phyloP scores from a whole-genome alignment of 805 yeast species.

The Priceomyces melissophilus region DNA sequence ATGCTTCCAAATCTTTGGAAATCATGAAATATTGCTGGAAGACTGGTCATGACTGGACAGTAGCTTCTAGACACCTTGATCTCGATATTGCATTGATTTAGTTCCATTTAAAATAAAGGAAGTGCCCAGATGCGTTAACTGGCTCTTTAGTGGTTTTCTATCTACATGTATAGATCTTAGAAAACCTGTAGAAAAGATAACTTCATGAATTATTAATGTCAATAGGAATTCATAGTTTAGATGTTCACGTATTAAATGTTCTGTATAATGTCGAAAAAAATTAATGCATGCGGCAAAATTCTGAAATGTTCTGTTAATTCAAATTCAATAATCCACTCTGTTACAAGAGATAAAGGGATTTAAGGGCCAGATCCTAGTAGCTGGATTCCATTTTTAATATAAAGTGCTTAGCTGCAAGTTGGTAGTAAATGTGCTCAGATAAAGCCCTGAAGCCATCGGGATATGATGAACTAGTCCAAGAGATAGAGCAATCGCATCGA shows the following conservation, averaged over 20 bases:
- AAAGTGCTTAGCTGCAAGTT: neutral
- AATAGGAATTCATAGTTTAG: too few relatives aligned
- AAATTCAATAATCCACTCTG: too few relatives aligned
- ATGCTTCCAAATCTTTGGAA: slow-evolving; percentile 42
- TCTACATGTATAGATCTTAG: too few relatives aligned
- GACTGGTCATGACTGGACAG: slow-evolving; percentile 50
- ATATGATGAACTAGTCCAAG: slow-evolving; percentile 20
- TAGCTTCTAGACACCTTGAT: slow-evolving; percentile 39
- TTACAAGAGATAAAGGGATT: neutral
- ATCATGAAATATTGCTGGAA: slow-evolving; percentile 55
- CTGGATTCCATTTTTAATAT: neutral
- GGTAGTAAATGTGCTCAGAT: slow-evolving; percentile 4
- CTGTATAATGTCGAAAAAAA: too few relatives aligned
- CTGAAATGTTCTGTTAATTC: too few relatives aligned
- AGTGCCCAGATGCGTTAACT: too few relatives aligned
- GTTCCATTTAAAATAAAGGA: neutral
- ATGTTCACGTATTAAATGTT: too few relatives aligned
- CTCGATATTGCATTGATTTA: slow-evolving; percentile 45
- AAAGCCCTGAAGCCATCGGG: slow-evolving; percentile 13
- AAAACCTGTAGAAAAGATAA: too few relatives aligned
- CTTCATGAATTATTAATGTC: too few relatives aligned
- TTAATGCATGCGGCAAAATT: too few relatives aligned
- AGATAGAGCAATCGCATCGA: slow-evolving; percentile 21
- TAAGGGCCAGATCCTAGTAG: neutral
- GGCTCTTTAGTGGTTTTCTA: too few relatives aligned